phyloP scores from a whole-genome alignment of 345 rosid genomes.

The Pelargonium nanum region DNA sequence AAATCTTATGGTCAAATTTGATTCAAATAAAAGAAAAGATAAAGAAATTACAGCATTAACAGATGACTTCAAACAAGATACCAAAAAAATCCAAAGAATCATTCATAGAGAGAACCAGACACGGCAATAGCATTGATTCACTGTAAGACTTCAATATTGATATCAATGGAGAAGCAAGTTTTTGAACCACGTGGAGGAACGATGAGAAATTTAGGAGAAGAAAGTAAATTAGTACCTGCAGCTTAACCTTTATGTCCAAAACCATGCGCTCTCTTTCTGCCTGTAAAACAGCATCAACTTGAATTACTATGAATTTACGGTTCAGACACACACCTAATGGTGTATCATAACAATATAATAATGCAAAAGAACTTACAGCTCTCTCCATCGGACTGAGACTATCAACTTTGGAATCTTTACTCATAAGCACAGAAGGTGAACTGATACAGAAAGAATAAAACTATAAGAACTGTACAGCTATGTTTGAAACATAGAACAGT shows the following conservation, averaged over 20 bases:
- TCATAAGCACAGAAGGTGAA: conserved; percentile 53
- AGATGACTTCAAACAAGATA: neutral
- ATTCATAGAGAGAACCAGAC: neutral
- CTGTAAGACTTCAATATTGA: neutral
- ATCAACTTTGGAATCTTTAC: conserved; percentile 47
- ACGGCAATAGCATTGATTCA: neutral
- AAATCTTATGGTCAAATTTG: too few species aligned
- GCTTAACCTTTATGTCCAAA: conserved; percentile 92
- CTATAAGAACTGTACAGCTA: conserved; percentile 3
- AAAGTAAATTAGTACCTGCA: conserved; percentile 51
- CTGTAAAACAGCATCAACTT: conserved; percentile 26
- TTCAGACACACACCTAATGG: conserved; percentile 10
- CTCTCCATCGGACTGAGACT: conserved; percentile 83
- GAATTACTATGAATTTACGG: conserved; percentile 4
- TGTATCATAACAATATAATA: conserved; percentile 12
- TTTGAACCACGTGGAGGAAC: neutral
- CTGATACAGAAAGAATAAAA: conserved; percentile 29
- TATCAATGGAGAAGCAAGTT: neutral
- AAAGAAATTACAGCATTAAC: too few species aligned
- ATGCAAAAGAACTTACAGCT: conserved; percentile 62
- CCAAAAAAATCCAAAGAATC: neutral
- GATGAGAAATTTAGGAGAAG: neutral
- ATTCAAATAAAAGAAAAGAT: too few species aligned
- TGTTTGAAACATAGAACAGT: neutral
- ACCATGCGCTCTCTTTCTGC: conserved; percentile 98